Conservation (phyloP, 768 basidiomycete species). For the Mycena venus region DNA sequence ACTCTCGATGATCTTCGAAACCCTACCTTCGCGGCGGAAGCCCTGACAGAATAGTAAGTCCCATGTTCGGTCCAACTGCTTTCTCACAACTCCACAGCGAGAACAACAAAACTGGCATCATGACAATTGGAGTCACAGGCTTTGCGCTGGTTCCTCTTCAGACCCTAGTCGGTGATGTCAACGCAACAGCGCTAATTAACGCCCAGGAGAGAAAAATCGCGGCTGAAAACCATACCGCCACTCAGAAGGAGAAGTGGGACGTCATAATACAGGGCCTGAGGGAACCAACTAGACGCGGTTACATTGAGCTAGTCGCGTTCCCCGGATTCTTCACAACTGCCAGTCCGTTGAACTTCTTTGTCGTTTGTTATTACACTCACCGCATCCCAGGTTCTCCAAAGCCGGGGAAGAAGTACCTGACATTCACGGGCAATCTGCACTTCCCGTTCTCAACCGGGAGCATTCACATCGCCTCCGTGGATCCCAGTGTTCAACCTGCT, state of each 20-base stretch:
- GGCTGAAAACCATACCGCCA: not conserved
- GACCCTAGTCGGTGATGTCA: not conserved
- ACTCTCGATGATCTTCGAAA: conserved; percentile 33
- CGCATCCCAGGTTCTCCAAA: conserved; percentile 9
- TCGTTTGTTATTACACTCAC: not conserved
- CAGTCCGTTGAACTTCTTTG: not conserved
- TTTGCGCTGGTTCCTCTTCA: conserved; percentile 33
- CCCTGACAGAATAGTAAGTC: conserved; percentile 32
- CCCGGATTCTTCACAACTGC: conserved; percentile 24
- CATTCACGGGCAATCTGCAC: conserved; percentile 32
- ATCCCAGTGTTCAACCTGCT: conserved; percentile 33
- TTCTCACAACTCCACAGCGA: not conserved
- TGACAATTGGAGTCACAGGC: conserved; percentile 29
- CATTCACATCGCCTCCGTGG: conserved; percentile 33
- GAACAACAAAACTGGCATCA: conserved; percentile 28
- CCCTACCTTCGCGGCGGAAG: conserved; percentile 18
- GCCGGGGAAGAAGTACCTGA: conserved; percentile 40
- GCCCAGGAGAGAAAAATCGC: conserved; percentile 9
- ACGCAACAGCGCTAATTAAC: conserved; percentile 17
- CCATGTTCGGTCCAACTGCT: not conserved
- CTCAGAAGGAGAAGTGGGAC: conserved; percentile 27
- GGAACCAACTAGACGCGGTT: conserved; percentile 13
- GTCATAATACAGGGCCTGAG: conserved; percentile 2
- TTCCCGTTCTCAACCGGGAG: conserved; percentile 42
- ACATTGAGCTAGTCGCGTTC: conserved; percentile 21